Base-by-base conservation (phyloP, 2,329 filamentous ascomycete genomes). In the Reticulascus tulasneorum region DNA sequence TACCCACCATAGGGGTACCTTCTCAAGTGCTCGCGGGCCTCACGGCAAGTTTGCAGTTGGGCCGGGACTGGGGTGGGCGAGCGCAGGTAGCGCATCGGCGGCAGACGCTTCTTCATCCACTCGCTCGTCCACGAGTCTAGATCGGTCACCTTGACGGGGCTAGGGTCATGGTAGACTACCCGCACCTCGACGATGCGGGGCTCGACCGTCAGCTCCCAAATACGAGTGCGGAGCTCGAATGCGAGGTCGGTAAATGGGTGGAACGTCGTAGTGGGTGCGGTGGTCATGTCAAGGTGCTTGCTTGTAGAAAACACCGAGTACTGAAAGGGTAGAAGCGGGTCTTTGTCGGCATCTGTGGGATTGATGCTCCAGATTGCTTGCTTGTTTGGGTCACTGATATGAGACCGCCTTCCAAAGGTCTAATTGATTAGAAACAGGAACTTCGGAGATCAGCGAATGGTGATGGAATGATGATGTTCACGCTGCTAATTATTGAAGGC, bases 121-220 rank as follows among this genome's bases (percentile, higher is more conserved):
- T 26, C 31, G 8, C 19, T 18, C 15, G 9, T 16, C 31, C 26
- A 23, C 31, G 15, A 22, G 13, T 23, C 17, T 17, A 3, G 20
- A n/a, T 13, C 21, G 13, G 22, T 20, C 21, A 21, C 22, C 5
- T 33, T 23, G 2, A 21, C 13, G 3, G 27, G n/a, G 7, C 4
- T 20, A 24, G 20, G 12, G 19, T 3, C 9, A 23, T 16, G 18
- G 9, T n/a, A 15, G 20, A 33, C 6, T 18, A 28, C 25, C 17
- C 35, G 36, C 11, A 38, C 18, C 8, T 38, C 32, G 22, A 39
- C 32, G 13, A 22, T 15, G 32, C 37, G 22, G 17, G 32, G 32
- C 12, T 39, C 37, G 11, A 30, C 6, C 7, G 32, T 26, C 21
- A 35, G 13, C 17, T 30, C 13, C 37, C 26, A 30, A 27, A 30